Conservation (phyloP, 2,329 filamentous ascomycete species). For the Penicillium sp. region DNA sequence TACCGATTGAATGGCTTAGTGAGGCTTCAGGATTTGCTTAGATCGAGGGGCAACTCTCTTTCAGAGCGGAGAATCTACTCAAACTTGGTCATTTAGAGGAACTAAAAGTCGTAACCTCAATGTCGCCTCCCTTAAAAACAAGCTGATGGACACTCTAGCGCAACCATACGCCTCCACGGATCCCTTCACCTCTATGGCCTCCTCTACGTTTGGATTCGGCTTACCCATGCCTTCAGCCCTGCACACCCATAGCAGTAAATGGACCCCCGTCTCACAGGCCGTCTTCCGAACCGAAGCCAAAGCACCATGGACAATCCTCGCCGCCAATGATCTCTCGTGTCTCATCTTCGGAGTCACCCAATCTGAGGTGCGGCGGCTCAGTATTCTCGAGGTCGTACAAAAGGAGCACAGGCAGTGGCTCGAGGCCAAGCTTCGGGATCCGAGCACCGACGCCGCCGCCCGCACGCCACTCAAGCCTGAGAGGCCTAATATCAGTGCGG, state of each 20-base stretch:
- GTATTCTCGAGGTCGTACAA: slow-evolving; percentile 92
- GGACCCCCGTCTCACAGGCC: slow-evolving; percentile 87
- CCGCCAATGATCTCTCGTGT: slow-evolving; percentile 94
- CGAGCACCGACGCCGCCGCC: slow-evolving; percentile 53
- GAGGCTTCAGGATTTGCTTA: no score
- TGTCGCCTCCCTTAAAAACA: slow-evolving; percentile 73
- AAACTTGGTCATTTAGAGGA: no score
- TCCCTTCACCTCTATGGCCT: slow-evolving; percentile 39
- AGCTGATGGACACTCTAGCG: slow-evolving; percentile 80
- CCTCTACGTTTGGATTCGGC: slow-evolving; percentile 39
- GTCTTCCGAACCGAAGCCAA: slow-evolving; percentile 96
- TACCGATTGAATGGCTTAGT: no score
- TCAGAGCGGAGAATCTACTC: no score
- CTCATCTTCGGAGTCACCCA: slow-evolving; percentile 99
- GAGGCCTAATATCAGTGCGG: slow-evolving; percentile 39
- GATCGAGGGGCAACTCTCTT: no score
- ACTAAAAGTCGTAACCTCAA: no score
- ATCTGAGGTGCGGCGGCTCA: slow-evolving; percentile 89
- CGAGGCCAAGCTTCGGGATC: slow-evolving; percentile 75
- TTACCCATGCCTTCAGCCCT: slow-evolving; percentile 54
- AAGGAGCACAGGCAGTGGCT: slow-evolving; percentile 88
- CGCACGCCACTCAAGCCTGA: slow-evolving; percentile 36
- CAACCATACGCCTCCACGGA: slow-evolving; percentile 72
- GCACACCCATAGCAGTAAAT: slow-evolving; percentile 89
- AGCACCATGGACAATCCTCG: slow-evolving; percentile 91